A percentile compares a stretch with the other conserved stretches of the same genome.
These are phyloP conservation scores for Ceratocystis alfenasii DNA, from an alignment of 2,329 filamentous ascomycete species.

Conservation along the genomic window DNA sequence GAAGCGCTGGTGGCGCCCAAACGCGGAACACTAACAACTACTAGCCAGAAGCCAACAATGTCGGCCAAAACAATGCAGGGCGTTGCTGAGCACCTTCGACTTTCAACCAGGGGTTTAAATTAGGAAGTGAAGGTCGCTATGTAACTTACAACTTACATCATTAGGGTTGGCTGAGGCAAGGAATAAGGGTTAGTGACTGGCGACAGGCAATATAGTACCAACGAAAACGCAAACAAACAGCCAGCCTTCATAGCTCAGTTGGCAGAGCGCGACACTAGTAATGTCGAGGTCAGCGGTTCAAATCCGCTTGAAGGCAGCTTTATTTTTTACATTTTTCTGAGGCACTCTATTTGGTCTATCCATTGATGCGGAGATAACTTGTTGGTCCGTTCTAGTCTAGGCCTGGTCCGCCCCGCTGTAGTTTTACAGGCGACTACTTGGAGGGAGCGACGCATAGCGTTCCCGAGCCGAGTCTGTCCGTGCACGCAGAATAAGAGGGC, in stretches of 20 bases:
- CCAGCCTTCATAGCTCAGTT: constrained; percentile 22
- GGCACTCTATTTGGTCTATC: not conserved
- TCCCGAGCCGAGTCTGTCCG: not conserved
- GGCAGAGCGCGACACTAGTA: constrained; percentile 23
- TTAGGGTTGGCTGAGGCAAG: not conserved
- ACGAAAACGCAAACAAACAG: not conserved
- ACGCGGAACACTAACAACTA: too few relatives aligned
- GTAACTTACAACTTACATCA: not conserved
- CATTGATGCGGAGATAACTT: not conserved
- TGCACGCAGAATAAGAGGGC: not conserved
- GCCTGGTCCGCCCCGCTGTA: not conserved
- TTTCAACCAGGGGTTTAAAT: constrained; percentile 18
- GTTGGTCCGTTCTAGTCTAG: not conserved
- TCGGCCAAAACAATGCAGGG: not conserved
- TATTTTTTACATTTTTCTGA: constrained; percentile 3
- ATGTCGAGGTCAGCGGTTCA: constrained; percentile 23
- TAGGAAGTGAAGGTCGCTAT: not conserved
- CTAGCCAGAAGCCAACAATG: not conserved
- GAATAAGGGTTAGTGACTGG: not conserved
- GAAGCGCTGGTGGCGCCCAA: too few relatives aligned
- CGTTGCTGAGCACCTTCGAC: not conserved
- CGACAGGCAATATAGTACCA: not conserved
- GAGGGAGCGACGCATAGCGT: not conserved
- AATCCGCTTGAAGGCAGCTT: constrained; percentile 22
- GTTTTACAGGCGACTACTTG: not conserved